Percentiles rank a stretch among this genome's conserved stretches.
Evolutionary conservation across 176 grass and related monocot species (phyloP).

Genomic region (Hsuehochloa calcarea): DNA sequence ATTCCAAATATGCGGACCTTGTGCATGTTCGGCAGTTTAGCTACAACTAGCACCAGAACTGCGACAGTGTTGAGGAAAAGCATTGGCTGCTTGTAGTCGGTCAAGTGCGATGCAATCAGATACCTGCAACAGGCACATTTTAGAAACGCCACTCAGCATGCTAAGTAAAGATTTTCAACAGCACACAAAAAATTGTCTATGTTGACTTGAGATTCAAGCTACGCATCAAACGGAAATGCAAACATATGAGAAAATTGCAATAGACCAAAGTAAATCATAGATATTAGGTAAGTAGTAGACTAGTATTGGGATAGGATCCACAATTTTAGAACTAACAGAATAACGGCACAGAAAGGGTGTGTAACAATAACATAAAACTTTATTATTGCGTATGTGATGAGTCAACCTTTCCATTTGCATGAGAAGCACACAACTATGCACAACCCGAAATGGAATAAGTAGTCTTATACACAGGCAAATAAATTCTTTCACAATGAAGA

Average conservation of each 20-base stretch:
- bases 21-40: conserved; percentile 80
- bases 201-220: neutral
- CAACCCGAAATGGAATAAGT: neutral
- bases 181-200: neutral
- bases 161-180: neutral
- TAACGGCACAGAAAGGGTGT: neutral
- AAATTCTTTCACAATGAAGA: neutral
- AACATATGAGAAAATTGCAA: neutral
- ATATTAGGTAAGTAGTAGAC: neutral
- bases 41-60: conserved; percentile 63
- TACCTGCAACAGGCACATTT: conserved; percentile 39
- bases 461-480: neutral
- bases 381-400: too few relatives aligned
- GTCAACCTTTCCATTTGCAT: neutral
- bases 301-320: neutral
- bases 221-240: neutral
- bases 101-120: conserved; percentile 73
- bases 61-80: conserved; percentile 67
- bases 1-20: conserved; percentile 89
- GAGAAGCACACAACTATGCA: neutral
- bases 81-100: conserved; percentile 77
- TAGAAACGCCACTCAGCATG: neutral
- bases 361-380: neutral
- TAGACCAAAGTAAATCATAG: neutral
- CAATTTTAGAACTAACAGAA: neutral